These are phyloP conservation scores for Pseudogymnoascus sp. DNA, from an alignment of 2,329 filamentous ascomycete genomes.

Conservation along the genomic window DNA sequence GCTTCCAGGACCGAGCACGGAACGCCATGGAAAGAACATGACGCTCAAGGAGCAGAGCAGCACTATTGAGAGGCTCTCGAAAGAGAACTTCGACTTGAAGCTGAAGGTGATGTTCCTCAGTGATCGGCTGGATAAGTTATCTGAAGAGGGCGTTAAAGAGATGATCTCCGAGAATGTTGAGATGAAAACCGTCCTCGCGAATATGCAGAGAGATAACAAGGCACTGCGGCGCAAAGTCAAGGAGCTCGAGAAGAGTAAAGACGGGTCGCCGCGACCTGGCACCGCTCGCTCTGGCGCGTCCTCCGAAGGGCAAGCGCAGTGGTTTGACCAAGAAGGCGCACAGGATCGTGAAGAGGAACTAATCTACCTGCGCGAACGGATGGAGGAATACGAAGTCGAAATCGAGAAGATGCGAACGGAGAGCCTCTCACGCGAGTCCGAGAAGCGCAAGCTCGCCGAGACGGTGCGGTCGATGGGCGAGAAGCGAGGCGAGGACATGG, in stretches of 20 bases:
- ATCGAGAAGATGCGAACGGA: conserved; percentile 77
- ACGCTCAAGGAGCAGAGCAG: conserved; percentile 96
- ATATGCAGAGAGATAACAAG: conserved; percentile 86
- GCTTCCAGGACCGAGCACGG: conserved; percentile 38
- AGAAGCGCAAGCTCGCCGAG: conserved; percentile 79
- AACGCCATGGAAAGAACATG: conserved; percentile 58
- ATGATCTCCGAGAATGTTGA: conserved; percentile 98
- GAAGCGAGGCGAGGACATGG: conserved; percentile 36
- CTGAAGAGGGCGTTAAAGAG: conserved; percentile 92
- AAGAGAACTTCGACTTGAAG: conserved; percentile 97
- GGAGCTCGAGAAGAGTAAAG: conserved; percentile 70
- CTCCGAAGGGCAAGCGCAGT: conserved; percentile 47
- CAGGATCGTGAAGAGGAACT: conserved; percentile 78
- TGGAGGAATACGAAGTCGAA: conserved; percentile 75
- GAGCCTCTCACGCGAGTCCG: conserved; percentile 67
- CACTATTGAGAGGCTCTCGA: conserved; percentile 90
- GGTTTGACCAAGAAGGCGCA: conserved; percentile 48
- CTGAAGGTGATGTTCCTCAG: conserved; percentile 96
- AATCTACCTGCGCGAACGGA: conserved; percentile 70
- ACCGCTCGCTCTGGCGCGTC: conserved; percentile 49
- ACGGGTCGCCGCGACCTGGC: conserved; percentile 52
- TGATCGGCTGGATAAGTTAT: conserved; percentile 83
- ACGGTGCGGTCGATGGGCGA: conserved; percentile 61
- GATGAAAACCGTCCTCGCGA: conserved; percentile 80
- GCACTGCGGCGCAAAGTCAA: conserved; percentile 70